phyloP scores from a whole-genome alignment of 2,329 filamentous ascomycete genomes.

The Nothophoma quercina region DNA sequence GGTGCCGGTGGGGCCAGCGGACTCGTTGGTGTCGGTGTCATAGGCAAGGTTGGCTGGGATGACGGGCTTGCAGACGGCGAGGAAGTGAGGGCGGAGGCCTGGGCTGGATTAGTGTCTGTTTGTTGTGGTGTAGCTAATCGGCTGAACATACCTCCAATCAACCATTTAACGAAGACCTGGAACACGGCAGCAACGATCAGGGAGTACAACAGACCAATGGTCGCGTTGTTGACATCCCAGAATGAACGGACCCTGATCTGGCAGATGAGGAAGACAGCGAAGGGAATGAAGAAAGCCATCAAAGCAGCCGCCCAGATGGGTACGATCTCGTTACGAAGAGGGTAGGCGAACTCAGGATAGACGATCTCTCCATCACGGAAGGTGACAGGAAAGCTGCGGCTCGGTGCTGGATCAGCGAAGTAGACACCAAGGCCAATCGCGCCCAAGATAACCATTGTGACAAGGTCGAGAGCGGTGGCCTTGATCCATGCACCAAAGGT shows the following conservation, averaged over 20 bases:
- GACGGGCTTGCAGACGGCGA: slow-evolving; percentile 72
- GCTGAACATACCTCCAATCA: slow-evolving; percentile 74
- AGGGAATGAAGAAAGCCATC: slow-evolving; percentile 70
- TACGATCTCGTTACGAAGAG: slow-evolving; percentile 70
- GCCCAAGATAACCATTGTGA: slow-evolving; percentile 72
- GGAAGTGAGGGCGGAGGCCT: slow-evolving; percentile 67
- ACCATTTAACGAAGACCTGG: slow-evolving; percentile 78
- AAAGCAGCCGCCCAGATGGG: slow-evolving; percentile 76
- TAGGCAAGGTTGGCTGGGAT: slow-evolving; percentile 51
- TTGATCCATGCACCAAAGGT: slow-evolving; percentile 75
- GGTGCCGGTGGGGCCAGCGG: slow-evolving; percentile 59
- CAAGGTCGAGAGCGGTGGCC: slow-evolving; percentile 70
- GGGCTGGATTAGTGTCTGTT: not conserved
- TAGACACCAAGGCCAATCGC: slow-evolving; percentile 73
- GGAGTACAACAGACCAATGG: slow-evolving; percentile 73
- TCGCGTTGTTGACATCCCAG: slow-evolving; percentile 70
- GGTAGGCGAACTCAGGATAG: slow-evolving; percentile 74
- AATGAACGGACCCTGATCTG: slow-evolving; percentile 68
- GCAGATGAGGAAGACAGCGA: slow-evolving; percentile 69
- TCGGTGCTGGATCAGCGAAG: slow-evolving; percentile 69
- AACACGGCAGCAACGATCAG: slow-evolving; percentile 76
- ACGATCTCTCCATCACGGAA: slow-evolving; percentile 73
- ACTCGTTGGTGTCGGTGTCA: slow-evolving; percentile 29
- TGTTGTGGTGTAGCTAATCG: not conserved
- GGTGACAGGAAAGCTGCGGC: slow-evolving; percentile 72